Base-by-base conservation (phyloP, 352 stramenopile species). In the Globisporangium apiculatum region DNA sequence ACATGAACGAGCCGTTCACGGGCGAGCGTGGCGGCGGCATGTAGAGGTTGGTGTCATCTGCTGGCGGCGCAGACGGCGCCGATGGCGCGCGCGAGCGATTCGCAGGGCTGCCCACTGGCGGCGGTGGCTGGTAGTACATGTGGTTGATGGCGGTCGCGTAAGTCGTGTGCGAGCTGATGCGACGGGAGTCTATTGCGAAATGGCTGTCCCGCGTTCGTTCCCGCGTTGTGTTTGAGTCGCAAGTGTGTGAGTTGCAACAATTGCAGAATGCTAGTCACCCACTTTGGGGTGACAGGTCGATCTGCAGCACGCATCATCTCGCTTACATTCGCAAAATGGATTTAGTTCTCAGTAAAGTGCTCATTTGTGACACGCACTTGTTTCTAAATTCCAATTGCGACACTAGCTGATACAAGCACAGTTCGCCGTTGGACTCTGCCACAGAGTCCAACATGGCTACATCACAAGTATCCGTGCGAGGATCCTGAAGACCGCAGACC, bases 31-130 rank as follows among this genome's bases (percentile, higher is more conserved):
- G 24, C 24, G 24, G 48, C 5, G 58, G 62, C 35, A 66, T 53
- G 61, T 76, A 79, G 24, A 63, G 17, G 5, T 48, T 55, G 43
- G 74, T 62, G 17, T 35, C 55, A 55, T 79, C 71, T 4, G 63
- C 69, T 1, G 67, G 71, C 11, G 73, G 73, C 5, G 71, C 73
- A 0, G 70, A 82, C 3, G 72, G 72, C 35, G 70, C 61, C 54
- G 73, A 76, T 9, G 72, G 56, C 53, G 68, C 56, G 36, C 68
- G 60, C 10, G 62, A 18, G 2, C 42, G 52, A 12, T 24, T 43
- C 10, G 17, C 48, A 17, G 41, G 42, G 40, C 31, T 41, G 48
- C 63, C 66, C 7, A 57, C 48, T 18, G 58, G 36, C 10, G 57
- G 71, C 14, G 31, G 42, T 7, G 24, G 24, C 24, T 56, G 57